phyloP scores from a whole-genome alignment of 2,329 filamentous ascomycete species.

The Botrytis medusae region DNA sequence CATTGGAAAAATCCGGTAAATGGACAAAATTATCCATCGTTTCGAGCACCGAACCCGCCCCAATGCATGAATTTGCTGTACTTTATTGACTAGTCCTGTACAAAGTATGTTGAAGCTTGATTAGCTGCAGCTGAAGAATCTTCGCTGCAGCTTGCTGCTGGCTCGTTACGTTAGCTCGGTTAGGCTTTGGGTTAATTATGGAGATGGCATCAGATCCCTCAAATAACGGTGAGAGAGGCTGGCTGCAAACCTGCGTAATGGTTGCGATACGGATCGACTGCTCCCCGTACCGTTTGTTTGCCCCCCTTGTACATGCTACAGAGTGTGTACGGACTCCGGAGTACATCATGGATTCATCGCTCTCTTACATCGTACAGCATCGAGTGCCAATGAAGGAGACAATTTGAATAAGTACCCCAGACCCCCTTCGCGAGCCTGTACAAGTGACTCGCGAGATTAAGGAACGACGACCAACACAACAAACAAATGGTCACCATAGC shows the following conservation, averaged over 20 bases:
- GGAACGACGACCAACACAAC: constrained; percentile 5
- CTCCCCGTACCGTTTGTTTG: constrained; percentile 4
- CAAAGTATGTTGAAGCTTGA: background rate
- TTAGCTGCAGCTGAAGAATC: background rate
- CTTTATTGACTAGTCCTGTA: background rate
- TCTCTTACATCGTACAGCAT: background rate
- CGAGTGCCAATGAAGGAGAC: background rate
- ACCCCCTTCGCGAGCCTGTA: background rate
- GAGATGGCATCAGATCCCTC: background rate
- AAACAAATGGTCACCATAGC: background rate
- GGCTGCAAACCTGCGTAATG: background rate
- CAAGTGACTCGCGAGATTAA: background rate
- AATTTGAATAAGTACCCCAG: background rate
- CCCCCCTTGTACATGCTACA: background rate
- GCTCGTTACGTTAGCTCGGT: background rate
- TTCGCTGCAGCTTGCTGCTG: constrained; percentile 8
- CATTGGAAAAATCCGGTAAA: background rate
- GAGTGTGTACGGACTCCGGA: background rate
- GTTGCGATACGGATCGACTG: constrained; percentile 4
- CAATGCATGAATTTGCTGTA: constrained; percentile 15
- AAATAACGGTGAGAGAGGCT: constrained; percentile 12
- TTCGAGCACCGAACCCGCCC: background rate
- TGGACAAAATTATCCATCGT: background rate
- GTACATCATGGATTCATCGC: constrained; percentile 1
- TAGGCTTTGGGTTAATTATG: background rate